These are phyloP conservation scores for Gremmenia infestans DNA, from an alignment of 2,329 filamentous ascomycete species.

Conservation along the genomic window DNA sequence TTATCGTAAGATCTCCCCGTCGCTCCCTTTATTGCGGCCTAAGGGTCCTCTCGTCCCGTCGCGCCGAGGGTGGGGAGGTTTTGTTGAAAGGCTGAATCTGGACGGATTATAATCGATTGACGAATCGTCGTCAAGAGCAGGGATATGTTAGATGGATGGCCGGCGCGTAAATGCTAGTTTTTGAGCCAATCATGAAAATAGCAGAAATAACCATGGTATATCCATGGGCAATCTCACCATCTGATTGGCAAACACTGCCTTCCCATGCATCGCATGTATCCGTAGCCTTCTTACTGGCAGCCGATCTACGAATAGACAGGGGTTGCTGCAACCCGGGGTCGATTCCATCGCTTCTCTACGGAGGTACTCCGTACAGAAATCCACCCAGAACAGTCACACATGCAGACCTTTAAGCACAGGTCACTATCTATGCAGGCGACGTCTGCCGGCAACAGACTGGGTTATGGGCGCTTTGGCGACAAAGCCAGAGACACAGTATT, in stretches of 20 bases:
- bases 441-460: conserved; percentile 23
- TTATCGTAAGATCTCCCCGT: conserved; percentile 1
- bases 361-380: conserved; percentile 16
- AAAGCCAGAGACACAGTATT: conserved; percentile 12
- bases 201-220: background rate
- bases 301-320: background rate
- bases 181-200: conserved; percentile 17
- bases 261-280: conserved; percentile 11
- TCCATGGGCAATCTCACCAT: conserved; percentile 2
- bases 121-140: conserved; percentile 17
- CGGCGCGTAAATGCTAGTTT: conserved; percentile 23
- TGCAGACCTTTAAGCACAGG: conserved; percentile 28
- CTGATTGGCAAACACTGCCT: conserved; percentile 15
- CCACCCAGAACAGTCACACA: conserved; percentile 8
- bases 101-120: conserved; percentile 11
- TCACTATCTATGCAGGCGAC: conserved; percentile 22
- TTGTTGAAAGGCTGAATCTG: conserved; percentile 3
- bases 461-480: conserved; percentile 25
- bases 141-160: conserved; percentile 7
- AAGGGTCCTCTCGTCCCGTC: conserved; percentile 12
- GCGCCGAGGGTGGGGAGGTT: conserved; percentile 7
- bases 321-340: conserved; percentile 1
- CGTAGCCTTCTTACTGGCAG: conserved; percentile 3
- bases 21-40: background rate
- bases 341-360: conserved; percentile 3